These are phyloP conservation scores for Lentinula boryana DNA, from an alignment of 768 basidiomycete genomes.

Conservation along the genomic window DNA sequence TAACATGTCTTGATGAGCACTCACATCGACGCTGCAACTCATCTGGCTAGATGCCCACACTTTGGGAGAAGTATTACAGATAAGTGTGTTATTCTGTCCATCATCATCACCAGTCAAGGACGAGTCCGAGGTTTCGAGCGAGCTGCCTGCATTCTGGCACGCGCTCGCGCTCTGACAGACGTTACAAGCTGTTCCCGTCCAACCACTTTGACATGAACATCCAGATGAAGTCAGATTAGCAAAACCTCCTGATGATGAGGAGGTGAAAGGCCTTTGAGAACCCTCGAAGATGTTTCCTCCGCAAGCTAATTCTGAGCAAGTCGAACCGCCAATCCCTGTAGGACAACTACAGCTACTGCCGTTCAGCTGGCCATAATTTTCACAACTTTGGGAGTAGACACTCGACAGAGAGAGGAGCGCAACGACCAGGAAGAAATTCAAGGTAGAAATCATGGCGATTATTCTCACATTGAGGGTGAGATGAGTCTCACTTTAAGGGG, in stretches of 20 bases:
- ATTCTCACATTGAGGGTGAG: conserved; percentile 1
- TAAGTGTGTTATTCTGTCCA: conserved; percentile 57
- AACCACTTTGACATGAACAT: conserved; percentile 70
- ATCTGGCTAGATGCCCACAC: conserved; percentile 80
- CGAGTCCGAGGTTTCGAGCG: neutral
- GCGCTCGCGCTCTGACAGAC: conserved; percentile 66
- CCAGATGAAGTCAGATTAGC: conserved; percentile 61
- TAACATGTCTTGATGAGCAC: conserved; percentile 18
- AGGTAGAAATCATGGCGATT: conserved; percentile 12
- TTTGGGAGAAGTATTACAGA: conserved; percentile 62
- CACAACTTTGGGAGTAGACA: conserved; percentile 42
- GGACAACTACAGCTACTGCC: conserved; percentile 70
- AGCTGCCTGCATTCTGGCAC: conserved; percentile 59
- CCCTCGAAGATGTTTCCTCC: conserved; percentile 81
- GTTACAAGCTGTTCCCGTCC: conserved; percentile 76
- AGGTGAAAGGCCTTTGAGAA: conserved; percentile 44
- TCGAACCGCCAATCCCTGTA: conserved; percentile 69
- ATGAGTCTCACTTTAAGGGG: neutral
- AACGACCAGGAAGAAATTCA: conserved; percentile 7
- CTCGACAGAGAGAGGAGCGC: conserved; percentile 3
- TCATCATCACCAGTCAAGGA: conserved; percentile 14
- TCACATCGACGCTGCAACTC: conserved; percentile 77
- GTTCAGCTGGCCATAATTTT: conserved; percentile 60
- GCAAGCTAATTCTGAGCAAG: conserved; percentile 67
- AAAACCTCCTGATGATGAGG: conserved; percentile 34